These are phyloP conservation scores for Kwoniella mangroviensis DNA, from an alignment of 768 basidiomycete genomes.

Conservation along the genomic window DNA sequence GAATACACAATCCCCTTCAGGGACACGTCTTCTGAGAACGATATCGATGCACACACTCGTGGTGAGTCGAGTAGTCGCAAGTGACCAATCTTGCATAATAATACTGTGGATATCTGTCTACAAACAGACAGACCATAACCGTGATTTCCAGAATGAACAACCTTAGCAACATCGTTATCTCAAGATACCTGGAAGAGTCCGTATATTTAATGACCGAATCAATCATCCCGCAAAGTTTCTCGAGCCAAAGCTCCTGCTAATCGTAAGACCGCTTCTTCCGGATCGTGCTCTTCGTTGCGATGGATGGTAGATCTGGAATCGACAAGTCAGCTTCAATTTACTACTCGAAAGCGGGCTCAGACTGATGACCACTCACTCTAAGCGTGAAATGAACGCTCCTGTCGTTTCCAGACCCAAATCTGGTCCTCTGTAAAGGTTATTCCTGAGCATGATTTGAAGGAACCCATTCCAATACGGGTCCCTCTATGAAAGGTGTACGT, in stretches of 20 bases:
- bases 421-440: conserved; percentile 44
- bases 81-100: too few relatives aligned
- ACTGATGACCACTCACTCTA: conserved; percentile 53
- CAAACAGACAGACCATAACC: too few relatives aligned
- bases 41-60: too few relatives aligned
- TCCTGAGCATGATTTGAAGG: conserved; percentile 51
- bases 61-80: too few relatives aligned
- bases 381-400: conserved; percentile 42
- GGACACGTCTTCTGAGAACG: too few relatives aligned
- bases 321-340: background rate
- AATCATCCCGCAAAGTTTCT: conserved; percentile 1
- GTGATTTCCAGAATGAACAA: too few relatives aligned
- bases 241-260: conserved; percentile 3
- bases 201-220: background rate
- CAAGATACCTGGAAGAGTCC: too few relatives aligned
- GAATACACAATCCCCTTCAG: too few relatives aligned
- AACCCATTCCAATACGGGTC: conserved; percentile 58
- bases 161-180: too few relatives aligned
- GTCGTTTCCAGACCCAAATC: conserved; percentile 32
- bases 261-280: conserved; percentile 2
- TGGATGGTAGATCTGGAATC: background rate
- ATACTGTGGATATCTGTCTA: too few relatives aligned
- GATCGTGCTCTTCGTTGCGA: conserved; percentile 1
- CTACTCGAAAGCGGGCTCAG: too few relatives aligned
- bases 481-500: conserved; percentile 10